Percentiles rank a stretch among this genome's conserved stretches.
Conservation (phyloP, 768 basidiomycete genomes). For the Boletus huronensis region DNA sequence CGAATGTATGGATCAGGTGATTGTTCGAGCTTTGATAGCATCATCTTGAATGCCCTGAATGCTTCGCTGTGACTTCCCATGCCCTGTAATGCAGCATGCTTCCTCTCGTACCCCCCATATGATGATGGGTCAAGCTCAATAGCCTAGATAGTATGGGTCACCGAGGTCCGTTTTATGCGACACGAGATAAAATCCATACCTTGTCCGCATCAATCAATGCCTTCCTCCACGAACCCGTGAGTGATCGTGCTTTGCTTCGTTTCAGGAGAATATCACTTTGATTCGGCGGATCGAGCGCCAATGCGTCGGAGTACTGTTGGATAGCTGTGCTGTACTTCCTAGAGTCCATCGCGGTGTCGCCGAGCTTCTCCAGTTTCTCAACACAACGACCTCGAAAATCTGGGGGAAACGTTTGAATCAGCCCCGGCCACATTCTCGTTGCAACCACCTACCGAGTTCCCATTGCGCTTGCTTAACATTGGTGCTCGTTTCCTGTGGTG, state of each 20-base stretch:
- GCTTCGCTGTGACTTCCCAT: not conserved
- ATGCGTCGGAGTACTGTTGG: not conserved
- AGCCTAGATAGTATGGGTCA: not conserved
- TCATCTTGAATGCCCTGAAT: not conserved
- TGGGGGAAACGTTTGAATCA: not conserved
- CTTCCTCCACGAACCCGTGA: not conserved
- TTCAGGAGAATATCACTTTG: not conserved
- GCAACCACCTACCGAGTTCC: not conserved
- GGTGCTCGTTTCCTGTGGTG: not conserved
- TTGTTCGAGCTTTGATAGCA: not conserved
- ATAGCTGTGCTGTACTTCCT: not conserved
- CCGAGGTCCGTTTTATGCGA: not conserved
- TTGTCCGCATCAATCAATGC: slow-evolving; percentile 2
- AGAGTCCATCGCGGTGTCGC: not conserved
- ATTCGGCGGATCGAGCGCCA: not conserved
- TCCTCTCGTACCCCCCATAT: not conserved
- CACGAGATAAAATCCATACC: not conserved
- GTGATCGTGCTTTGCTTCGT: not conserved
- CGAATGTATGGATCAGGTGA: not conserved
- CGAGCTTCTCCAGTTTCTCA: not conserved
- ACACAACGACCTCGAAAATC: slow-evolving; percentile 1
- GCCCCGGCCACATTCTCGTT: not conserved
- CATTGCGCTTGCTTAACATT: not conserved
- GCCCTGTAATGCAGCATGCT: slow-evolving; percentile 1
- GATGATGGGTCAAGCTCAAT: slow-evolving; percentile 3